Evolutionary conservation across 1,284 basidiomycete genomes (phyloP).

Genomic region (Mycena sp.): DNA sequence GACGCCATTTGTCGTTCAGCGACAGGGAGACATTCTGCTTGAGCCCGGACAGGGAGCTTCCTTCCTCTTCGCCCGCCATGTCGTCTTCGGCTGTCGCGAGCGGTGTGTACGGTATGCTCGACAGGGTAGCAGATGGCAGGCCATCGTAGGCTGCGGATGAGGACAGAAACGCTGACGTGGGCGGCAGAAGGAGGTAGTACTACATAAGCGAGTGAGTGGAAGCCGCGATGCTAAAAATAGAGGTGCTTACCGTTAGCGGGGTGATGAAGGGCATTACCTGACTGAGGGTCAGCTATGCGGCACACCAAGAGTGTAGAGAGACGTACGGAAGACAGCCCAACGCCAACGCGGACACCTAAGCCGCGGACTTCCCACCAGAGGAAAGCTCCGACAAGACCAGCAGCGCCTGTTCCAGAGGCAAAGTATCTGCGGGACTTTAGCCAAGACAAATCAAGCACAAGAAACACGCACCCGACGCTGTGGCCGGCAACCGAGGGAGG

Average conservation of each 20-base stretch:
- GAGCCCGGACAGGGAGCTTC: slow-evolving; percentile 43
- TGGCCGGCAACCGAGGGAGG: slow-evolving; percentile 76
- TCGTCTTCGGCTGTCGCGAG: slow-evolving; percentile 58
- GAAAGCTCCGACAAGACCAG: slow-evolving; percentile 91
- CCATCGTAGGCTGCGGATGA: slow-evolving; percentile 47
- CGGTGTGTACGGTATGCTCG: slow-evolving; percentile 54
- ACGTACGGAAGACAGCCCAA: slow-evolving; percentile 82
- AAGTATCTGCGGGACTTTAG: slow-evolving; percentile 68
- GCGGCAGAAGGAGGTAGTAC: slow-evolving; percentile 81
- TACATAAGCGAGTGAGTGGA: slow-evolving; percentile 47
- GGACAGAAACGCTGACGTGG: slow-evolving; percentile 55
- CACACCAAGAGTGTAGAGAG: not conserved
- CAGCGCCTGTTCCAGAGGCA: slow-evolving; percentile 93
- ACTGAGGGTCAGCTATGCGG: not conserved
- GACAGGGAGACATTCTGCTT: slow-evolving; percentile 60
- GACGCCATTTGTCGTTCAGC: slow-evolving; percentile 75
- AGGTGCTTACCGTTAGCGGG: slow-evolving; percentile 42
- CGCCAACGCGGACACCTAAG: slow-evolving; percentile 85
- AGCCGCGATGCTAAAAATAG: slow-evolving; percentile 51
- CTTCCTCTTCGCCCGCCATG: slow-evolving; percentile 49
- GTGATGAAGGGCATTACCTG: slow-evolving; percentile 25
- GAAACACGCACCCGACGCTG: slow-evolving; percentile 66
- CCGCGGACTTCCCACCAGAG: slow-evolving; percentile 95
- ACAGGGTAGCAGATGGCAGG: slow-evolving; percentile 45
- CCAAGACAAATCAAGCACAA: not conserved